Base-by-base conservation (phyloP, 2,329 filamentous ascomycete species). In the Annulohypoxylon truncatum region DNA sequence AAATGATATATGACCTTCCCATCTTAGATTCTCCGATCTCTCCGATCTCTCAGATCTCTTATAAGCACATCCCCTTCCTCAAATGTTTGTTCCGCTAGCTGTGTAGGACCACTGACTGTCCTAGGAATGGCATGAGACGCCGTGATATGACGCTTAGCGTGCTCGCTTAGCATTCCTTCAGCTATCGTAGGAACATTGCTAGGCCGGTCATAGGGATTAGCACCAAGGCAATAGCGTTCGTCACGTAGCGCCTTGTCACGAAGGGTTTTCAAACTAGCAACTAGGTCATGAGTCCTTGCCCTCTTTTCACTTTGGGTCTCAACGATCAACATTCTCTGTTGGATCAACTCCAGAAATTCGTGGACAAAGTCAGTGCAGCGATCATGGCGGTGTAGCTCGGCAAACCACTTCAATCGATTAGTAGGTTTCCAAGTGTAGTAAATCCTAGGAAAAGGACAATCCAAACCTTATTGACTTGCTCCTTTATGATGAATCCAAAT, bases 281-380 rank as follows among this genome's bases (percentile, higher is more conserved):
- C n/a, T n/a, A n/a, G n/a, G n/a, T n/a, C 54, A 64, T 4, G 9
- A 2, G 61, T 58, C 26, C 61, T 58, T 18, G 47, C 53, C 2
- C 54, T 53, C 13, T 54, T 58, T 12, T 48, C 2, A 9, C 31
- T 0, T 26, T 13, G 0, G 0, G 54, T 58, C 38, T 64, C 54
- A 6, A 64, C 54, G 54, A 59, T 58, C 40, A 64, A 42, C 54
- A 64, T 64, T 4, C 40, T 31, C 18, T 20, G 0, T 18, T 64
- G 54, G 12, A 67, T 64, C 9, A 67, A 8, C 15, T 64, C 33
- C 7, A 67, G 47, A 9, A 64, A 60, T 1, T 64, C 54, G 13
- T 64, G 64, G 0, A 61, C 22, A 18, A 59, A 64, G 2, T 64
- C 24, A 22, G 40, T 60, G 46, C 61, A 64, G 6, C 47, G 9